These are phyloP conservation scores for Candida pseudofarinosa DNA, from an alignment of 805 yeast genomes.

Conservation along the genomic window DNA sequence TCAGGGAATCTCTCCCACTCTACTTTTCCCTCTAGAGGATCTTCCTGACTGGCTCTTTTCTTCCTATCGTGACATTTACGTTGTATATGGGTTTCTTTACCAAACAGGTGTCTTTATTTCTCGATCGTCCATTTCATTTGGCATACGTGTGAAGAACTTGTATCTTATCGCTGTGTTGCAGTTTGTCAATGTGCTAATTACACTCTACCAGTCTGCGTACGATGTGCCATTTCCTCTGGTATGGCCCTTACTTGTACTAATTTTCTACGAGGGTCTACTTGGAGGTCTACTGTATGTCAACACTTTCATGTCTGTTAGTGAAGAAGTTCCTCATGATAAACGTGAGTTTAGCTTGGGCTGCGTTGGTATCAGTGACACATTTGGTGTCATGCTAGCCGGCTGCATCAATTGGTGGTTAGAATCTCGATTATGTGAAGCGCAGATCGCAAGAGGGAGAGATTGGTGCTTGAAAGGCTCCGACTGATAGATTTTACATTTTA, in stretches of 20 bases:
- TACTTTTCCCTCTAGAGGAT: constrained; percentile 67
- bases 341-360: constrained; percentile 35
- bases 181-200: constrained; percentile 52
- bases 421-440: constrained; percentile 65
- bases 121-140: constrained; percentile 71
- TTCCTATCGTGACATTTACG: constrained; percentile 80
- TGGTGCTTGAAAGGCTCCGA: constrained; percentile 54
- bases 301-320: constrained; percentile 76
- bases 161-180: constrained; percentile 68
- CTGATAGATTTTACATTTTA: not conserved
- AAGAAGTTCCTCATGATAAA: constrained; percentile 39
- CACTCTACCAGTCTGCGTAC: constrained; percentile 61
- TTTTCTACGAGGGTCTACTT: constrained; percentile 83
- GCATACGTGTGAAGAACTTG: constrained; percentile 53
- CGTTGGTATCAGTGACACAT: constrained; percentile 59
- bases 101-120: constrained; percentile 93
- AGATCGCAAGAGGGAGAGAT: constrained; percentile 66
- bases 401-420: constrained; percentile 71
- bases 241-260: constrained; percentile 56
- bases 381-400: constrained; percentile 82
- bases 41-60: constrained; percentile 58
- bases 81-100: constrained; percentile 83
- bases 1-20: constrained; percentile 88
- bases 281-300: constrained; percentile 92
- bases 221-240: constrained; percentile 54